Base-by-base conservation (phyloP, 768 basidiomycete species). In the Aureoboletus auriporus region DNA sequence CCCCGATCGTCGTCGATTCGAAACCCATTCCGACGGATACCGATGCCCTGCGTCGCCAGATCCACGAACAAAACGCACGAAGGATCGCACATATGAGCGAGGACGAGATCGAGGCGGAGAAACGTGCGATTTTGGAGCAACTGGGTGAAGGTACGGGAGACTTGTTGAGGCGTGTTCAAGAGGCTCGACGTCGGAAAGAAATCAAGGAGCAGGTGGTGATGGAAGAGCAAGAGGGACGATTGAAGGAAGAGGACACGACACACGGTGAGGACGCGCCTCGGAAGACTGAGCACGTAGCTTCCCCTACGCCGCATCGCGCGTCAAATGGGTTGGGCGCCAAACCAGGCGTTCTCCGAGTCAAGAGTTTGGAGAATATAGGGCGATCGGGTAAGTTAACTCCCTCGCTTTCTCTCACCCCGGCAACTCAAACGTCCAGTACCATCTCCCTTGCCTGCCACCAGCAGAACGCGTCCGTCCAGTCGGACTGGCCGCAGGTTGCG, bases 91-190 rank as follows among this genome's bases (percentile, higher is more conserved):
- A 59, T 1, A 94, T 94, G 93, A 75, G 76, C 3, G 76, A 78
- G 10, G 80, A 80, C 13, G 86, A 93, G 62, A 73, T 82, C 9
- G 80, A 84, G 52, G 65, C 77, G 44, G 90, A 87, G 63, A 71
- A 73, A 38, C 68, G 68, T 43, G 79, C 89, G 52, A 78, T 94
- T 36, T 47, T 88, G 26, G 82, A 88, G 51, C 75, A 78, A 39
- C 83, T 94, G 60, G 92, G 91, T 1, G 69, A 75, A 2, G 80
- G 78, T 14, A 73, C 91, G 9, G 72, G 74, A 3, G 82, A 83
- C 39, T 65, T 89, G 4, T 54, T 94, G 60, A 75, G 68, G 57
- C 50, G 60, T n/a, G 53, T 60, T 39, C 60, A 49, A 11, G 60
- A 44, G 36, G 59, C 60, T 6, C 49, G 60, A 39, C 42, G 36